Conservation (phyloP, 108 stramenopile species). For the Epipyxis sp. region DNA sequence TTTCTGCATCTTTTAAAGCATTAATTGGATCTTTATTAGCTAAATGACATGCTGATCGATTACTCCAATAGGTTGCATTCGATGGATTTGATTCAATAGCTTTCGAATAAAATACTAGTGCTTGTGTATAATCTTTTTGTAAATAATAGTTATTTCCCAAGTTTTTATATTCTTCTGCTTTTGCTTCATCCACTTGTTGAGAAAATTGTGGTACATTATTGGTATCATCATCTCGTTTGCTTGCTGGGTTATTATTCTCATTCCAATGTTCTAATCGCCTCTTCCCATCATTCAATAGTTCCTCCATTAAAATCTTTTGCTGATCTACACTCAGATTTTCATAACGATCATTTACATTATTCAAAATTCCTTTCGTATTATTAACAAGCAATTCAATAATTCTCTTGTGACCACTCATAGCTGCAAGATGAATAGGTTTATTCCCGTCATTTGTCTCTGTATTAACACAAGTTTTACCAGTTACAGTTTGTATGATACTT, state of each 20-base stretch:
- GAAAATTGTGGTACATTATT: neutral
- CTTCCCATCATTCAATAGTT: neutral
- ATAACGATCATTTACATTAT: neutral
- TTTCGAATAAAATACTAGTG: constrained; percentile 39
- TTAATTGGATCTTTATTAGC: constrained; percentile 35
- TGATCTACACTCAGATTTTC: too few relatives aligned
- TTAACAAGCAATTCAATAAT: constrained; percentile 37
- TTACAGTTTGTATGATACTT: constrained; percentile 42
- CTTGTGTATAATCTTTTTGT: constrained; percentile 32
- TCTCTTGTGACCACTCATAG: constrained; percentile 45
- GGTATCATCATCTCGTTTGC: neutral
- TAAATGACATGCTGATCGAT: constrained; percentile 46
- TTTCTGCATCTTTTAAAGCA: constrained; percentile 48
- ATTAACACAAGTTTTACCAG: constrained; percentile 42
- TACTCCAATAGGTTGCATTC: constrained; percentile 45
- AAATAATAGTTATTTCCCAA: constrained; percentile 35
- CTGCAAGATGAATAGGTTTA: constrained; percentile 47
- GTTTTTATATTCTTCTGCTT: constrained; percentile 6
- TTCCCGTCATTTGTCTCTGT: constrained; percentile 37
- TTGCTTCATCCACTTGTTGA: constrained; percentile 34
- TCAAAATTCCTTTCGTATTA: neutral
- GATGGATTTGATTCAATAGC: constrained; percentile 41
- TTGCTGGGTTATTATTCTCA: constrained; percentile 4
- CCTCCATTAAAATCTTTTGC: neutral
- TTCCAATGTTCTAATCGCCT: constrained; percentile 38